Conservation (phyloP, 2,329 filamentous ascomycete species). For the Paramyrothecium roridum region DNA sequence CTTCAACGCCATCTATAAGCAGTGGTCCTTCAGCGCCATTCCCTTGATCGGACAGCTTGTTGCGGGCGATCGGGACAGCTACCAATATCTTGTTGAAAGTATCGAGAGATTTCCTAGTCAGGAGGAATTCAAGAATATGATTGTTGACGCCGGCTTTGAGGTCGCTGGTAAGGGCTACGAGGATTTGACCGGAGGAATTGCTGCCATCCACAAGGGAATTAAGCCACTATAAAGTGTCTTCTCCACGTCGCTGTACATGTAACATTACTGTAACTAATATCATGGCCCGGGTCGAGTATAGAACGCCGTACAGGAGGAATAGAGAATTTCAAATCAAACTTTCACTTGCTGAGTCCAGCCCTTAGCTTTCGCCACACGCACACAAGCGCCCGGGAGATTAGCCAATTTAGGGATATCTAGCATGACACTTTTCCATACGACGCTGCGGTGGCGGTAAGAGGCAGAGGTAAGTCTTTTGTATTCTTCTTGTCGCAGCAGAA, state of each 20-base stretch:
- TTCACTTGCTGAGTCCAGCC: no score
- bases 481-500: constrained; percentile 24
- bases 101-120: constrained; percentile 92
- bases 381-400: no score
- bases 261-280: neutral
- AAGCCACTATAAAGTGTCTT: constrained; percentile 56
- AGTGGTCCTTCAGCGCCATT: constrained; percentile 93
- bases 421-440: no score
- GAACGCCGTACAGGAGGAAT: neutral
- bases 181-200: constrained; percentile 87
- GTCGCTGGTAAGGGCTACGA: constrained; percentile 83
- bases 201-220: constrained; percentile 93
- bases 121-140: constrained; percentile 79
- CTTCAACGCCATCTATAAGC: constrained; percentile 85
- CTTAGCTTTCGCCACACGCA: no score
- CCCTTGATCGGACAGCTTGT: constrained; percentile 94
- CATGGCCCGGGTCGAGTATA: neutral
- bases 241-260: constrained; percentile 2
- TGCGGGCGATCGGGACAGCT: constrained; percentile 89
- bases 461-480: constrained; percentile 22
- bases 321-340: neutral
- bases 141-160: constrained; percentile 78
- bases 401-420: no score
- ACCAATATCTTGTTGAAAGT: constrained; percentile 98
- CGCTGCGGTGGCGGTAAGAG: constrained; percentile 7